Conservation (phyloP, 2,329 filamentous ascomycete genomes). For the Pseudogymnoascus verrucosus region DNA sequence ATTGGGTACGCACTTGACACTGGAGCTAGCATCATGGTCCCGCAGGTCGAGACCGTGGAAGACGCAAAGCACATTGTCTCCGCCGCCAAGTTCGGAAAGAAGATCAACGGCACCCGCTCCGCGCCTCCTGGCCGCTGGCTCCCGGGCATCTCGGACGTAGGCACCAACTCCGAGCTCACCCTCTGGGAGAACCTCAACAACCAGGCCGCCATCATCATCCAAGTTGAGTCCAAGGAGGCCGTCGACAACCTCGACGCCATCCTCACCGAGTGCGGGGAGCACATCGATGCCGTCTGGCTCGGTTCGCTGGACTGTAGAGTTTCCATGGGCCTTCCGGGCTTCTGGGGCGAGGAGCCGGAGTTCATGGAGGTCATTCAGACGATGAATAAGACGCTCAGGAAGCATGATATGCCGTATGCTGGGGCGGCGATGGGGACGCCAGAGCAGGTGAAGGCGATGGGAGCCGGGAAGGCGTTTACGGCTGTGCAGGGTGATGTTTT, state of each 20-base stretch:
- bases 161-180: conserved; percentile 26
- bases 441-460: conserved; percentile 15
- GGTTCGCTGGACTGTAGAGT: conserved; percentile 37
- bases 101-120: conserved; percentile 34
- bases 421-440: conserved; percentile 20
- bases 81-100: conserved; percentile 37
- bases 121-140: conserved; percentile 37
- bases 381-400: conserved; percentile 34
- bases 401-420: conserved; percentile 37
- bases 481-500: conserved; percentile 15
- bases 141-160: conserved; percentile 33
- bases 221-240: conserved; percentile 37
- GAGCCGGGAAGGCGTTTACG: conserved; percentile 20
- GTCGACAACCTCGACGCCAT: conserved; percentile 42
- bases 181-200: conserved; percentile 36
- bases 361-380: conserved; percentile 33
- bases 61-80: conserved; percentile 37
- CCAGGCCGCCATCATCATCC: conserved; percentile 41
- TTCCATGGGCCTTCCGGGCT: conserved; percentile 35
- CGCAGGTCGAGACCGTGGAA: conserved; percentile 41
- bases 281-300: conserved; percentile 40
- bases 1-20: conserved; percentile 41
- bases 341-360: conserved; percentile 33
- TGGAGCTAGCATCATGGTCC: conserved; percentile 40
- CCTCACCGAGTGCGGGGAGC: conserved; percentile 36